phyloP scores from a whole-genome alignment of 2,329 filamentous ascomycete species.

The Aspergillus fumigatus region DNA sequence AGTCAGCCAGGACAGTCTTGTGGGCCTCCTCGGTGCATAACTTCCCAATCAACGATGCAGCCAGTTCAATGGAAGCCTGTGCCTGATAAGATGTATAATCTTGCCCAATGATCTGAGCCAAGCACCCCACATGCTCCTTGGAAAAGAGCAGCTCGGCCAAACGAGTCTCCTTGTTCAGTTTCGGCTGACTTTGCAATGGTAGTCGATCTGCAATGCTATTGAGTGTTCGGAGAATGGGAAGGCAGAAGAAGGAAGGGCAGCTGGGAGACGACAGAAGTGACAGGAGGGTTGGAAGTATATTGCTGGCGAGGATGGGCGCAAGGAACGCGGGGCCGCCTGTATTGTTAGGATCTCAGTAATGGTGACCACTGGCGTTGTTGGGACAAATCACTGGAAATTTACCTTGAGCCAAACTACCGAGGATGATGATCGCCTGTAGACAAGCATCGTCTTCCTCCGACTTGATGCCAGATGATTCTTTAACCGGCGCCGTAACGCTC shows the following conservation, averaged over 20 bases:
- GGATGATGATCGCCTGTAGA: constrained; percentile 76
- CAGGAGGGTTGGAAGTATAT: constrained; percentile 65
- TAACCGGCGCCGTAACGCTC: constrained; percentile 21
- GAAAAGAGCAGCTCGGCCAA: constrained; percentile 64
- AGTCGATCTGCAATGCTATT: constrained; percentile 66
- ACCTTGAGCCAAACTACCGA: constrained; percentile 83
- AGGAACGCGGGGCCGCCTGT: constrained; percentile 77
- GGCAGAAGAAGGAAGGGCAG: constrained; percentile 61
- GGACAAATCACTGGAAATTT: constrained; percentile 15
- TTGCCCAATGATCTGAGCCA: constrained; percentile 63
- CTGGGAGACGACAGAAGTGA: constrained; percentile 62
- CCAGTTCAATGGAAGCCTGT: constrained; percentile 47
- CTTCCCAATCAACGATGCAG: constrained; percentile 50
- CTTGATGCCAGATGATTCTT: constrained; percentile 36
- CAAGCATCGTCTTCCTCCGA: constrained; percentile 63
- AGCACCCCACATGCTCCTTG: constrained; percentile 54
- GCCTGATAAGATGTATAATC: constrained; percentile 48
- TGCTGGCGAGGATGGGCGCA: constrained; percentile 64
- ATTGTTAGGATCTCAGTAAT: constrained; percentile 14
- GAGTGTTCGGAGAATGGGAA: constrained; percentile 70
- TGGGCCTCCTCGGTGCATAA: constrained; percentile 67
- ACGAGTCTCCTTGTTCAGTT: constrained; percentile 46
- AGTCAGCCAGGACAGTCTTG: constrained; percentile 65
- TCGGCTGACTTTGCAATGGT: constrained; percentile 49
- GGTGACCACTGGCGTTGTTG: neutral